Percentiles rank a stretch among this genome's conserved stretches.
Evolutionary conservation across 768 basidiomycete species (phyloP).

Genomic region (Gloeopeniophorella convolvens): DNA sequence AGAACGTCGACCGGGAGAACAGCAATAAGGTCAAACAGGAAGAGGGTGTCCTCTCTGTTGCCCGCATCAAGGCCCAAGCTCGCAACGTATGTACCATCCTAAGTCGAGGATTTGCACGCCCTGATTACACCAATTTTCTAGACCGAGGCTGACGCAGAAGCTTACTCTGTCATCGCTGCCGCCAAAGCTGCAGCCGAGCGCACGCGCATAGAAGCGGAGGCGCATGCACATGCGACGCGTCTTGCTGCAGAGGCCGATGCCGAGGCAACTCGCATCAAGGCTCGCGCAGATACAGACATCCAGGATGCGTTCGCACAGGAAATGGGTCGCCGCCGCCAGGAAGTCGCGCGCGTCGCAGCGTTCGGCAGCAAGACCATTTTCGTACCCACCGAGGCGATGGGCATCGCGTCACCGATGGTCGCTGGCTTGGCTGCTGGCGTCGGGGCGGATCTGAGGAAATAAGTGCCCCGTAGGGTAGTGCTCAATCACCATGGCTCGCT

Average conservation of each 20-base stretch:
- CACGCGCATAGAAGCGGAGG: slow-evolving; percentile 64
- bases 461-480: background rate
- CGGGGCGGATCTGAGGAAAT: slow-evolving; percentile 31
- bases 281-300: slow-evolving; percentile 55
- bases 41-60: slow-evolving; percentile 70
- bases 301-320: slow-evolving; percentile 63
- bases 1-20: slow-evolving; percentile 85
- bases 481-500: too few species aligned
- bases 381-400: slow-evolving; percentile 56
- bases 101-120: too few species aligned
- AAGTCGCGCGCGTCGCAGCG: slow-evolving; percentile 54
- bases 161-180: slow-evolving; percentile 65
- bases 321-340: slow-evolving; percentile 65
- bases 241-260: slow-evolving; percentile 72
- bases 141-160: slow-evolving; percentile 70
- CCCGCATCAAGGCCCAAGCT: slow-evolving; percentile 66
- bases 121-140: slow-evolving; percentile 20
- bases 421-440: slow-evolving; percentile 65
- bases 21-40: slow-evolving; percentile 84
- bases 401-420: slow-evolving; percentile 51
- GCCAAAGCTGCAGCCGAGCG: slow-evolving; percentile 68
- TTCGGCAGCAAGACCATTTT: slow-evolving; percentile 67
- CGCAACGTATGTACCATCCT: slow-evolving; percentile 41
- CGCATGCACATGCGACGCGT: slow-evolving; percentile 72
- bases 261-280: slow-evolving; percentile 56